Evolutionary conservation across 306 rosid species (phyloP).

Genomic region (Cicer bijugum): DNA sequence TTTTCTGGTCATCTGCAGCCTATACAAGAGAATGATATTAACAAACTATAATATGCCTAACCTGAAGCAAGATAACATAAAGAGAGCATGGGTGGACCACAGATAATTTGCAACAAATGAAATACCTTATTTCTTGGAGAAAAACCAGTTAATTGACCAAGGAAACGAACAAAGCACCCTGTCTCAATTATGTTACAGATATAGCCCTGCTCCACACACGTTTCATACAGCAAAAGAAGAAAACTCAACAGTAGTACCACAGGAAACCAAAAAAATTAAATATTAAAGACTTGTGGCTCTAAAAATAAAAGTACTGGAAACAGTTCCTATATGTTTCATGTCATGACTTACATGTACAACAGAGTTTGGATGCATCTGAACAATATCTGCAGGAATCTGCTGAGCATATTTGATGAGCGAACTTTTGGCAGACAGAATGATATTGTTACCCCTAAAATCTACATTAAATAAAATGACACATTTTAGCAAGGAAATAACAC

Average conservation of each 20-base stretch:
- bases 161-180: conserved; percentile 96
- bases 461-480: conserved; percentile 40
- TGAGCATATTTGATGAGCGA: conserved; percentile 71
- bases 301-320: background rate
- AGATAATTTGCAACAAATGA: background rate
- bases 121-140: conserved; percentile 81
- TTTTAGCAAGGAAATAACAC: conserved; percentile 20
- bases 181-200: conserved; percentile 82
- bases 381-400: conserved; percentile 73
- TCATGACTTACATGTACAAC: conserved; percentile 74
- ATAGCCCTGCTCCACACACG: conserved; percentile 69
- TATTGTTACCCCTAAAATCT: conserved; percentile 72
- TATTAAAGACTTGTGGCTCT: background rate
- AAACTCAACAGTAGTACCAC: conserved; percentile 6
- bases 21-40: conserved; percentile 44
- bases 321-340: conserved; percentile 18
- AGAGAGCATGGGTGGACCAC: background rate
- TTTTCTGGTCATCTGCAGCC: conserved; percentile 75
- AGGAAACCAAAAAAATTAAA: conserved; percentile 2
- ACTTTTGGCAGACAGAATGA: conserved; percentile 80
- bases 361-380: conserved; percentile 70
- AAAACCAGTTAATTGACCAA: conserved; percentile 90
- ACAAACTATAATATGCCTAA: conserved; percentile 6
- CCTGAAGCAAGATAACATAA: background rate
- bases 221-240: conserved; percentile 30